Evolutionary conservation across 805 yeast species (phyloP), one percentile per base, ranked within the genome.

Genomic region (Candida sakaeoensis): DNA sequence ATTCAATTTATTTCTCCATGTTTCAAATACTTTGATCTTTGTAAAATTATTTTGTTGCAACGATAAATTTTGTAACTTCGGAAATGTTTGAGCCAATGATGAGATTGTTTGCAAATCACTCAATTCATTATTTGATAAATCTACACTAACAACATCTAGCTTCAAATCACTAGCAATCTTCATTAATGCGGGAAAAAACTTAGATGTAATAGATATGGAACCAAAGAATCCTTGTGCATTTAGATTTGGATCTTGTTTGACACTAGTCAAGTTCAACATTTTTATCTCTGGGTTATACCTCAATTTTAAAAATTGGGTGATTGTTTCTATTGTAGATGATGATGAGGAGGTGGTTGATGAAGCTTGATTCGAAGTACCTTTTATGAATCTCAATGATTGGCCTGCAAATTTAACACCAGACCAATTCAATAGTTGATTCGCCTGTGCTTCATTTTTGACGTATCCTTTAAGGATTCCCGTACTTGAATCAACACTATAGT

Each of bases 131-230:
- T 50, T 48, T 4, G 90, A 76, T 25, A 88, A 59, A 57, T 82
- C 85, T 6, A 90, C 77, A 42, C 88, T 81, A 22, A 80, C 82
- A 3, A 89, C 82, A 19, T 76, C 79, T n/a, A 68, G 45, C 41
- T 68, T 67, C 38, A 62, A 46, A 39, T 77, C 76, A 3, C 68
- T 62, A 1, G 95, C 95, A 7, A 91, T 61, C 55, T 83, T 85
- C 84, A 91, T 78, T 48, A 93, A 63, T 1, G 98, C 98, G 8
- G 88, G 84, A 58, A 91, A 88, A 74, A 89, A 82, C 60, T 91
- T 93, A 10, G 90, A 74, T 24, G 82, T 74, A 1, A 86, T 79
- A 8, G 79, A 61, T 12, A 75, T 65, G 4, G 80, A 64, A 12
- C 77, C 74, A 45, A 89, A 80, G 38, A 87, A 67, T 0, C 95